Evolutionary conservation across 345 rosid species (phyloP).

Genomic region (Gossypium sturtianum): DNA sequence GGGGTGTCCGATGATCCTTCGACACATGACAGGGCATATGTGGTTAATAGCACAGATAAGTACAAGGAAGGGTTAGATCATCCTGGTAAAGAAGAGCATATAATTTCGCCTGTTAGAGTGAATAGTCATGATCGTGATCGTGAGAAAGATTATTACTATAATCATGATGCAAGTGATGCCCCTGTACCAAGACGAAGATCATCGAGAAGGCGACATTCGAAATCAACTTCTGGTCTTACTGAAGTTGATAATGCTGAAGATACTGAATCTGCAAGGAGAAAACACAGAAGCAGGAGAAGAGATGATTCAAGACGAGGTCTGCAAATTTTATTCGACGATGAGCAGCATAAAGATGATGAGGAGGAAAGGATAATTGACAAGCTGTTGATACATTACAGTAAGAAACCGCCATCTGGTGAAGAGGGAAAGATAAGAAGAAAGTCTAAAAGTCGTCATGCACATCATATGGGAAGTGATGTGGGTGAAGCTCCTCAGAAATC

Average conservation of each 20-base stretch:
- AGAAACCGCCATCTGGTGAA: constrained; percentile 58
- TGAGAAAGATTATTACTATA: constrained; percentile 17
- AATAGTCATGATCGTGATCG: constrained; percentile 15
- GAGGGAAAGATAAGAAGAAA: constrained; percentile 37
- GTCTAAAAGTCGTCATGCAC: constrained; percentile 46
- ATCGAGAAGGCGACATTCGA: constrained; percentile 48
- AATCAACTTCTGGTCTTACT: constrained; percentile 32
- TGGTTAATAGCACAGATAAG: constrained; percentile 22
- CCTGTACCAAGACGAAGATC: constrained; percentile 53
- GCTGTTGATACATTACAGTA: constrained; percentile 83
- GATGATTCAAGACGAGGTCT: constrained; percentile 59
- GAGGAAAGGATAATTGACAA: constrained; percentile 76
- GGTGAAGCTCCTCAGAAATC: constrained; percentile 26
- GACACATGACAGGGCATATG: constrained; percentile 13
- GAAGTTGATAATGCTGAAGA: constrained; percentile 34
- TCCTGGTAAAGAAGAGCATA: constrained; percentile 28
- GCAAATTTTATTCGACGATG: constrained; percentile 62
- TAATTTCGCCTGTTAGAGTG: constrained; percentile 17
- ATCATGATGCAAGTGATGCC: constrained; percentile 27
- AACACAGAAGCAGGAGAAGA: constrained; percentile 57
- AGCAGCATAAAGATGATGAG: constrained; percentile 37
- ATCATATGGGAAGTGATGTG: constrained; percentile 17
- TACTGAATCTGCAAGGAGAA: constrained; percentile 27
- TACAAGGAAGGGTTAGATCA: constrained; percentile 21
- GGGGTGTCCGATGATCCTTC: constrained; percentile 29